phyloP scores from a whole-genome alignment of 2,329 filamentous ascomycete species.

The Microcyclospora pomicola region DNA sequence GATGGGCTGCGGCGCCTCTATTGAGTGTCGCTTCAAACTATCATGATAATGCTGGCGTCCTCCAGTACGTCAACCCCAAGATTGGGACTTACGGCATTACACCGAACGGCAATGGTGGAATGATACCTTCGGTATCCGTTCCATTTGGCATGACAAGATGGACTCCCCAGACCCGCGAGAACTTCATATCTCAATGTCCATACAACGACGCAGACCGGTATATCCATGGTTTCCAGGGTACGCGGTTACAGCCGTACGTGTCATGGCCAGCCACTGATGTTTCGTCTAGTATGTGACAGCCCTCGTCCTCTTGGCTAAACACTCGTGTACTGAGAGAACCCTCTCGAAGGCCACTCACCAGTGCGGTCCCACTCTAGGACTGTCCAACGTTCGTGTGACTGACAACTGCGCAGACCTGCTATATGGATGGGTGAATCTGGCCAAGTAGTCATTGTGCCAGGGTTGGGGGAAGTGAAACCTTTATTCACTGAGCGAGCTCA shows the following conservation, averaged over 20 bases:
- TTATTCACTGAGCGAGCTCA: constrained; percentile 31
- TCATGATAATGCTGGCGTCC: constrained; percentile 15
- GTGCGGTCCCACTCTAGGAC: too few relatives aligned
- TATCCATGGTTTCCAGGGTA: constrained; percentile 38
- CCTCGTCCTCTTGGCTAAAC: too few relatives aligned
- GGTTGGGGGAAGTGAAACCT: constrained; percentile 21
- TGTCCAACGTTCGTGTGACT: too few relatives aligned
- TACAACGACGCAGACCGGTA: constrained; percentile 32
- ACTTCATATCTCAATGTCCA: constrained; percentile 37
- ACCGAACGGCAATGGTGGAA: constrained; percentile 22
- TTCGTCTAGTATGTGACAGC: too few relatives aligned
- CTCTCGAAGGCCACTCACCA: too few relatives aligned
- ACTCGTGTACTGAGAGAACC: too few relatives aligned
- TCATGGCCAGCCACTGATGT: too few relatives aligned
- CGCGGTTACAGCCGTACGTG: constrained; percentile 17
- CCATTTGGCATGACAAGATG: constrained; percentile 40
- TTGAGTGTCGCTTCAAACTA: constrained; percentile 2
- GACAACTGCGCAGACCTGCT: constrained; percentile 26
- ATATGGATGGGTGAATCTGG: constrained; percentile 42
- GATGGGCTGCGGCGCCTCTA: too few relatives aligned
- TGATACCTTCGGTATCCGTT: constrained; percentile 23
- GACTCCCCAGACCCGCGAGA: constrained; percentile 34
- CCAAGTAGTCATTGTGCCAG: constrained; percentile 31
- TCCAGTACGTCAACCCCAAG: constrained; percentile 20
- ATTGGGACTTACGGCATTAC: constrained; percentile 21